Evolutionary conservation across 1,139 yeast genomes (phyloP).

Genomic region (Zygosaccharomyces sapae): DNA sequence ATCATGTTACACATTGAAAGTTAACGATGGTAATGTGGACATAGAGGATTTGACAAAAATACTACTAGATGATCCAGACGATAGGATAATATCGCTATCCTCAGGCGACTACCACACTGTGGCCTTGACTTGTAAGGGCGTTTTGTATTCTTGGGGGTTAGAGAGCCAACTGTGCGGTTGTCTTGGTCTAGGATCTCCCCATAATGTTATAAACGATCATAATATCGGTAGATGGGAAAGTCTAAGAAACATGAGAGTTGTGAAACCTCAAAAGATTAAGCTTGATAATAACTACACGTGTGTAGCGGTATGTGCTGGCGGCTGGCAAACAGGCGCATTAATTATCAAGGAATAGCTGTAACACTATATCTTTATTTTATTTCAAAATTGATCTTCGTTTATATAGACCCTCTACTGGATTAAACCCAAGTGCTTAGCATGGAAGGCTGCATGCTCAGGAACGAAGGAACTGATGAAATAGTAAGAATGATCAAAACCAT

Average conservation of each 20-base stretch:
- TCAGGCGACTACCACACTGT: constrained; percentile 73
- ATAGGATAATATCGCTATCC: constrained; percentile 49
- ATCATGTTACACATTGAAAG: constrained; percentile 39
- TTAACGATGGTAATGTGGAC: constrained; percentile 41
- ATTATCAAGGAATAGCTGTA: constrained; percentile 28
- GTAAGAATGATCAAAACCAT: constrained; percentile 89
- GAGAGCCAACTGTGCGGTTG: constrained; percentile 66
- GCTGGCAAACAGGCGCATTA: constrained; percentile 75
- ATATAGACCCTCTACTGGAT: constrained; percentile 12
- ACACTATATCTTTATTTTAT: not conserved
- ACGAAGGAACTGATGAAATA: constrained; percentile 79
- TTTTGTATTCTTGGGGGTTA: constrained; percentile 64
- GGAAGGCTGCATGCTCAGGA: constrained; percentile 80
- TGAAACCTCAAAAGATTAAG: constrained; percentile 45
- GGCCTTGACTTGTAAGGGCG: constrained; percentile 59
- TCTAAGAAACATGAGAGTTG: constrained; percentile 41
- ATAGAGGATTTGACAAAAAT: constrained; percentile 23
- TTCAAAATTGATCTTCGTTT: not conserved
- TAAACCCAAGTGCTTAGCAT: constrained; percentile 72
- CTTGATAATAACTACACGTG: constrained; percentile 38
- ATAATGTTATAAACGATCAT: constrained; percentile 31
- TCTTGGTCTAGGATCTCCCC: constrained; percentile 57
- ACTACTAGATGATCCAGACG: constrained; percentile 46
- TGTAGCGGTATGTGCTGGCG: constrained; percentile 61
- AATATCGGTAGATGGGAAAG: constrained; percentile 36